A percentile compares a stretch with the other conserved stretches of the same genome.
These are phyloP conservation scores for Backusella australiensis DNA, from an alignment of 192 early-diverging fungal genomes.

Conservation along the genomic window DNA sequence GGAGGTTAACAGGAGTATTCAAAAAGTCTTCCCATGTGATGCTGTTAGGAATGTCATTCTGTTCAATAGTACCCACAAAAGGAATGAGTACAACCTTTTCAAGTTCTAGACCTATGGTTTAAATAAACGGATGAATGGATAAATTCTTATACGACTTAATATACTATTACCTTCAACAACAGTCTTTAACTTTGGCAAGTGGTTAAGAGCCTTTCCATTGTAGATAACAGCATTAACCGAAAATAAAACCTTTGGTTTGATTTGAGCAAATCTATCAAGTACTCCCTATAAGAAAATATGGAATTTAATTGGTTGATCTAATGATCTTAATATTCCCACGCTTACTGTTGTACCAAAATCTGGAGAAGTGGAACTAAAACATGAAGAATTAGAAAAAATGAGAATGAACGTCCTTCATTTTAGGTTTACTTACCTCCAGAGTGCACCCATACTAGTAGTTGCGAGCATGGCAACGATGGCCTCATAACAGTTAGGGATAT, in stretches of 20 bases:
- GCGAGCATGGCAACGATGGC: constrained; percentile 81
- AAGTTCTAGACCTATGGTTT: constrained; percentile 50
- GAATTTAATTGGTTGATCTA: not conserved
- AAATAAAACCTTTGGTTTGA: constrained; percentile 87
- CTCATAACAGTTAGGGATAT: constrained; percentile 85
- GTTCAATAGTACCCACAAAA: constrained; percentile 45
- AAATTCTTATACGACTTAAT: too few species aligned
- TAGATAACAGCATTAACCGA: constrained; percentile 91
- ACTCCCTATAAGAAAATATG: constrained; percentile 57
- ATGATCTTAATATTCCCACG: not conserved
- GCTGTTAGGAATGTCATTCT: constrained; percentile 1
- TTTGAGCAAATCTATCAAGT: constrained; percentile 90
- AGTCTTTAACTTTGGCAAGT: constrained; percentile 69
- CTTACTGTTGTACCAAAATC: constrained; percentile 89
- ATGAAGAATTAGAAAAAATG: not conserved
- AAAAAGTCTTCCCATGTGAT: constrained; percentile 51
- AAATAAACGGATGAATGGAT: not conserved
- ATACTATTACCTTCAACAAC: constrained; percentile 57
- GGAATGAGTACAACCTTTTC: constrained; percentile 81
- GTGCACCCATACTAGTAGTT: constrained; percentile 78
- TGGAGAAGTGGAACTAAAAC: constrained; percentile 74
- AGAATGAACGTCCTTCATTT: not conserved
- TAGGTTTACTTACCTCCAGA: constrained; percentile 64
- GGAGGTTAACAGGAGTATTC: constrained; percentile 30
- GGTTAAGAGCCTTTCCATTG: constrained; percentile 83